Evolutionary conservation across 371 early-diverging fungal genomes (phyloP).

Genomic region (Mucor velutinosus): DNA sequence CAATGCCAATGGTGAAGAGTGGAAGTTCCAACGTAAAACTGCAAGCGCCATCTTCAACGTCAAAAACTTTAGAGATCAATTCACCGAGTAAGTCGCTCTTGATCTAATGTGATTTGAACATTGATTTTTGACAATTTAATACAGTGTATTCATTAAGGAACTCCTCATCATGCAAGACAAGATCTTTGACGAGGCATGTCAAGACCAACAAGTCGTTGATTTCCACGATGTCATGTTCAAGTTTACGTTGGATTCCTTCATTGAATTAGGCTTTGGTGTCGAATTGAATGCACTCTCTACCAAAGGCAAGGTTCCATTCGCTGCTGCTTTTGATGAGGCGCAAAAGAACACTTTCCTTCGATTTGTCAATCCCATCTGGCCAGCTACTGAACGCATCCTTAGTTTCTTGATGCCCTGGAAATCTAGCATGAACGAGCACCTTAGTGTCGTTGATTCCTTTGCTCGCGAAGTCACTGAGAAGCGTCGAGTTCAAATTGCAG

Average conservation of each 20-base stretch:
- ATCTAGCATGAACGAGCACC: slow-evolving; percentile 40
- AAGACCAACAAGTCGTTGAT: slow-evolving; percentile 43
- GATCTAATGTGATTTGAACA: no score
- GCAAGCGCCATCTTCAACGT: slow-evolving; percentile 56
- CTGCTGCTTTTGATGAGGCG: slow-evolving; percentile 50
- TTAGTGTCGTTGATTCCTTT: slow-evolving; percentile 51
- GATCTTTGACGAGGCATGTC: slow-evolving; percentile 39
- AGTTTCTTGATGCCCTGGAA: slow-evolving; percentile 34
- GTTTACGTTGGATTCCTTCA: slow-evolving; percentile 64
- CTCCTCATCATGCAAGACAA: slow-evolving; percentile 22
- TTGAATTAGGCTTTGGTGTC: slow-evolving; percentile 55
- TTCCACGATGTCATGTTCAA: slow-evolving; percentile 62
- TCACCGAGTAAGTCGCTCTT: slow-evolving; percentile 36
- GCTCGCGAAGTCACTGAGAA: slow-evolving; percentile 47
- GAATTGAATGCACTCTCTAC: slow-evolving; percentile 42
- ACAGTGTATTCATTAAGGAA: slow-evolving; percentile 41
- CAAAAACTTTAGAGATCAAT: slow-evolving; percentile 57
- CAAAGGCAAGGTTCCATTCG: slow-evolving; percentile 46
- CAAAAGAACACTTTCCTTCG: slow-evolving; percentile 46
- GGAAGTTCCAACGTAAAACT: slow-evolving; percentile 45
- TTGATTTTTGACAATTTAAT: background rate
- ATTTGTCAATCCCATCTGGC: slow-evolving; percentile 57
- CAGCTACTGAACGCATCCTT: slow-evolving; percentile 36
- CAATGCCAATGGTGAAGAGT: slow-evolving; percentile 46
- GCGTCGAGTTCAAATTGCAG: slow-evolving; percentile 41